Percentiles rank a stretch among this genome's conserved stretches.
These are phyloP conservation scores for Neurospora terricola DNA, from an alignment of 495 filamentous ascomycete species.

Conservation along the genomic window DNA sequence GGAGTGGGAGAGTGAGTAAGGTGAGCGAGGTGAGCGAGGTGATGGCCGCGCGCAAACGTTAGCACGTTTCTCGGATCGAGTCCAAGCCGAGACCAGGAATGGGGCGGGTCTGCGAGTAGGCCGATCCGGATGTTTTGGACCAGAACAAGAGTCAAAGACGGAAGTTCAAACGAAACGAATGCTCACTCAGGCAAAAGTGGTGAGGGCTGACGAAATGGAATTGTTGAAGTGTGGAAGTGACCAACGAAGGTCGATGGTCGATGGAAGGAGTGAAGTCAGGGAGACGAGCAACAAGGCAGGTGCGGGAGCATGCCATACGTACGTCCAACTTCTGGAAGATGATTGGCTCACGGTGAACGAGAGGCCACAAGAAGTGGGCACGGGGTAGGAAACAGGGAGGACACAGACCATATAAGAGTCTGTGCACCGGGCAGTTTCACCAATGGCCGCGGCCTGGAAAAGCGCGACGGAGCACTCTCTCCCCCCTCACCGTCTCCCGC, in stretches of 20 bases:
- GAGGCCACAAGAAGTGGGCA: background rate
- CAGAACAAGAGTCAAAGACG: background rate
- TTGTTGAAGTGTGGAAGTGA: background rate
- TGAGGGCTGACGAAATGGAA: background rate
- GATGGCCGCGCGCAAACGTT: background rate
- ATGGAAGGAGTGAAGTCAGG: background rate
- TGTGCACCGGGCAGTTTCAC: background rate
- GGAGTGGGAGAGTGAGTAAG: background rate
- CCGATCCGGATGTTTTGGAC: background rate
- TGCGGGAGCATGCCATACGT: background rate
- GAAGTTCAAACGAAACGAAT: background rate
- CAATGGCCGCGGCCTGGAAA: background rate
- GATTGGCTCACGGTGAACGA: background rate
- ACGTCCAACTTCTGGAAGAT: background rate
- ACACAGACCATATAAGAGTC: background rate
- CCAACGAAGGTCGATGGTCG: background rate
- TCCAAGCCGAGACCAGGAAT: background rate
- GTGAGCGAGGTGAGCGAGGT: background rate
- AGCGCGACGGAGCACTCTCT: background rate
- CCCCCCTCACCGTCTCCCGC: background rate
- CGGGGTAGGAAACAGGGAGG: background rate
- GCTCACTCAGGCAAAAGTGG: background rate
- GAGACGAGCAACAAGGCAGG: background rate
- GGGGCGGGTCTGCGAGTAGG: background rate
- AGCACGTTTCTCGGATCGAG: background rate